These are phyloP conservation scores for Chlamydomonas sp. DNA, from an alignment of 139 green algal genomes.

Conservation along the genomic window DNA sequence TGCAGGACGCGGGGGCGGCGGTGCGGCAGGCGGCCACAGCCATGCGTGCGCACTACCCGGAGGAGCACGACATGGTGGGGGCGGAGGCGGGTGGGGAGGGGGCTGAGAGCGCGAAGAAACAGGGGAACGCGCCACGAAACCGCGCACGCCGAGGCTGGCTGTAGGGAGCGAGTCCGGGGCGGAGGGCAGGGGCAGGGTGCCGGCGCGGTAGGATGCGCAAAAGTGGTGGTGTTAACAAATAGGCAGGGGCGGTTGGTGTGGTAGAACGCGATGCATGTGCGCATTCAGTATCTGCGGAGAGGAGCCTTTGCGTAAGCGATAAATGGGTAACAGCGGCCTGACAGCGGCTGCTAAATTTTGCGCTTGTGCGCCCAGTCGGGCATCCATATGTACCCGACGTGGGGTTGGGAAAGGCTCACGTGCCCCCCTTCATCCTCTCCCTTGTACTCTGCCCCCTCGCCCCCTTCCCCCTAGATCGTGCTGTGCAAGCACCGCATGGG, in stretches of 20 bases:
- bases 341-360: background rate
- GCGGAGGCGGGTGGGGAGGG: background rate
- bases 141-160: no score
- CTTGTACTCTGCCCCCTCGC: background rate
- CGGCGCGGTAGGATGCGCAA: no score
- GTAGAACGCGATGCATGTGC: no score
- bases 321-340: no score
- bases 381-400: background rate
- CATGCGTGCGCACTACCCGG: conserved; percentile 40
- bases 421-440: background rate
- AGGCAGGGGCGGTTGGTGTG: no score
- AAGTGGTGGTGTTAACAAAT: no score
- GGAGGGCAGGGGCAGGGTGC: no score
- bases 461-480: conserved; percentile 37
- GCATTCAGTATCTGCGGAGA: no score
- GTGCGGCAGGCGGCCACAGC: conserved; percentile 34
- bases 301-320: no score
- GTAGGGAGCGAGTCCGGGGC: no score
- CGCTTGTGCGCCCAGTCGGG: background rate
- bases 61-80: conserved; percentile 60
- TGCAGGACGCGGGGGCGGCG: conserved; percentile 40
- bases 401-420: background rate
- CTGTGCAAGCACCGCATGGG: conserved; percentile 69
- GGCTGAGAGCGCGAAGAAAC: background rate
- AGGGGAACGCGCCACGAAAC: no score